These are phyloP conservation scores for Candida broadrunensis DNA, from an alignment of 805 yeast genomes.

Conservation along the genomic window DNA sequence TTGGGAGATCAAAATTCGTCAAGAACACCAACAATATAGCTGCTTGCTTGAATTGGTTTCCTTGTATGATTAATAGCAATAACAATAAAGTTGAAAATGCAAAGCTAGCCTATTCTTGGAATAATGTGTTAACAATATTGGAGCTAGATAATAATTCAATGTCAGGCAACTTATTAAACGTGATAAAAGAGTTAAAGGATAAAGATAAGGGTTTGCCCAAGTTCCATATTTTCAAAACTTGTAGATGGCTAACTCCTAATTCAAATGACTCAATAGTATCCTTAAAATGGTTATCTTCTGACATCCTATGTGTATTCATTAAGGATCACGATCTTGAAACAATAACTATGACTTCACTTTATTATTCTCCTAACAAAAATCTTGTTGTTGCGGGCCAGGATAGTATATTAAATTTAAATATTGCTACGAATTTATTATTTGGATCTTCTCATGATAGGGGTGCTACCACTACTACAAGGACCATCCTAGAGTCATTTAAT, in stretches of 20 bases:
- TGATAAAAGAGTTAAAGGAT: slow-evolving; percentile 30
- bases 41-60: slow-evolving; percentile 65
- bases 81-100: slow-evolving; percentile 27
- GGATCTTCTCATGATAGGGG: not conserved
- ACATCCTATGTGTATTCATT: slow-evolving; percentile 22
- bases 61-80: slow-evolving; percentile 31
- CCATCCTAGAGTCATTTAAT: not conserved
- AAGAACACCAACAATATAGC: slow-evolving; percentile 16
- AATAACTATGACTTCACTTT: slow-evolving; percentile 4
- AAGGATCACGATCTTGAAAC: slow-evolving; percentile 3
- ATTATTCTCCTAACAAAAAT: not conserved
- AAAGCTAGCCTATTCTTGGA: slow-evolving; percentile 66
- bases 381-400: slow-evolving; percentile 1
- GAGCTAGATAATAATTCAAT: slow-evolving; percentile 43
- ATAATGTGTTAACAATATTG: slow-evolving; percentile 54
- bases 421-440: not conserved
- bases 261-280: slow-evolving; percentile 41
- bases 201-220: slow-evolving; percentile 33
- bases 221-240: slow-evolving; percentile 21
- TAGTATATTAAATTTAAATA: not conserved
- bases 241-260: slow-evolving; percentile 18
- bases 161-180: slow-evolving; percentile 22
- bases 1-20: slow-evolving; percentile 43
- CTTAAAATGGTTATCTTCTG: slow-evolving; percentile 51
- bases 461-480: not conserved